A percentile compares a stretch with the other conserved stretches of the same genome.
Conservation (phyloP, 208 protist genomes). For the Acanthamoeba sp. region DNA sequence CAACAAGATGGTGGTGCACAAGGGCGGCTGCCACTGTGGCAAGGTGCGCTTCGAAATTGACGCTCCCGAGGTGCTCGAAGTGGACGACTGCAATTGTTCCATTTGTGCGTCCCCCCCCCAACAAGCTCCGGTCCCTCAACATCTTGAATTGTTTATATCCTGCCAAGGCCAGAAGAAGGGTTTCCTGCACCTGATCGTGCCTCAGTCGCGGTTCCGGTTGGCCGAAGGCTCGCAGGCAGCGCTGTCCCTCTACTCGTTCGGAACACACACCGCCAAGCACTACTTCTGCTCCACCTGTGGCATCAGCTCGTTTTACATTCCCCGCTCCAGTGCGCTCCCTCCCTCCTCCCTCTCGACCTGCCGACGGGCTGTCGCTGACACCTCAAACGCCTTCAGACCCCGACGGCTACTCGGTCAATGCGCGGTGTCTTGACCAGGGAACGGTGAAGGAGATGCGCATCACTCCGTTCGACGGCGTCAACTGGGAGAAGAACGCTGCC, state of each 20-base stretch:
- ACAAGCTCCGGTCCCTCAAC: no score
- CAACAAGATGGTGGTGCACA: background rate
- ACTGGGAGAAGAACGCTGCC: constrained; percentile 44
- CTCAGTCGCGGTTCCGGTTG: constrained; percentile 13
- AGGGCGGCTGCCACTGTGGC: constrained; percentile 48
- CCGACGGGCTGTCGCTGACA: no score
- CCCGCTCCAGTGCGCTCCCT: background rate
- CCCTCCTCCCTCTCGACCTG: no score
- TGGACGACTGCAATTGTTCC: constrained; percentile 17
- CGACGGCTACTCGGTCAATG: constrained; percentile 35
- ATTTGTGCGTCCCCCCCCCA: no score
- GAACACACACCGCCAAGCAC: constrained; percentile 38
- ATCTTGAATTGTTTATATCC: no score
- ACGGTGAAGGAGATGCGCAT: background rate
- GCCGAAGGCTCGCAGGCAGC: background rate
- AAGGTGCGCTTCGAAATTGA: constrained; percentile 19
- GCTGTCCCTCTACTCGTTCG: constrained; percentile 20
- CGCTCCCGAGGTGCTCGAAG: background rate
- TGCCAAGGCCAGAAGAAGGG: constrained; percentile 24
- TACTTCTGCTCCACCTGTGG: constrained; percentile 59
- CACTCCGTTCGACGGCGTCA: constrained; percentile 13
- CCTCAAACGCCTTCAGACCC: background rate
- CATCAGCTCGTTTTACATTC: constrained; percentile 44
- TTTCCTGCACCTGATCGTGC: constrained; percentile 35
- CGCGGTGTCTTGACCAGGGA: background rate